Base-by-base conservation (phyloP, 1,284 basidiomycete species). In the Chiua sp. region DNA sequence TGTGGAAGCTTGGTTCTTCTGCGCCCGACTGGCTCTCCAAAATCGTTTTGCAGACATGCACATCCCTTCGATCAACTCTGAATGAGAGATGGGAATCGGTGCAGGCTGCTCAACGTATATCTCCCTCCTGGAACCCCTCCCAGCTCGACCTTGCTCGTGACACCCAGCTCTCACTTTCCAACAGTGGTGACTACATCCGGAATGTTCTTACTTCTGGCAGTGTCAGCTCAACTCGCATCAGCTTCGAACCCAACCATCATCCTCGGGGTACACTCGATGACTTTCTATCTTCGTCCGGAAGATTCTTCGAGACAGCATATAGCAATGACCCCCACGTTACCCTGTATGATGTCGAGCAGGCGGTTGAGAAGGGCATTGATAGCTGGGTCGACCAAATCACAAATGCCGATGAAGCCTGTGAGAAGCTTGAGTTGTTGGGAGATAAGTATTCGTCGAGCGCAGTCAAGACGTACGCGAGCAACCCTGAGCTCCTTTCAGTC, bases 401-500 rank as follows among this genome's bases (percentile, higher is more conserved):
- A 15, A 22, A 59, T 49, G 47, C 47, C 11, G 59, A 47, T 23
- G 39, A 51, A 20, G 58, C 65, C 10, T 51, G 51, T n/a, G 57
- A 48, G 12, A 42, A 44, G 4, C 51, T 79, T 7, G 66, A 59
- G 16, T 50, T 62, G 4, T 72, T 69, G 37, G 65, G 76, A 7
- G 28, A 51, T 35, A 47, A 60, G 23, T 80, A 81, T 57, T 60
- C 61, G 8, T 28, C 44, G 0, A 42, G 60, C 6, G 78, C 79
- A 1, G 39, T 35, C 12, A 37, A 53, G 1, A 47, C 63, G 13
- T 79, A 80, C 51, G 51, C 53, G 10, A 60, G 56, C 32, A 78
- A 77, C 58, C 75, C 79, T 18, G 80, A 83, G 59, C 63, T 74
- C 39, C 59, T 69, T 39, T 83, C 82, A 0, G 60, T 77, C 6